phyloP scores from a whole-genome alignment of 805 yeast genomes.

The Blastobotrys muscicola region DNA sequence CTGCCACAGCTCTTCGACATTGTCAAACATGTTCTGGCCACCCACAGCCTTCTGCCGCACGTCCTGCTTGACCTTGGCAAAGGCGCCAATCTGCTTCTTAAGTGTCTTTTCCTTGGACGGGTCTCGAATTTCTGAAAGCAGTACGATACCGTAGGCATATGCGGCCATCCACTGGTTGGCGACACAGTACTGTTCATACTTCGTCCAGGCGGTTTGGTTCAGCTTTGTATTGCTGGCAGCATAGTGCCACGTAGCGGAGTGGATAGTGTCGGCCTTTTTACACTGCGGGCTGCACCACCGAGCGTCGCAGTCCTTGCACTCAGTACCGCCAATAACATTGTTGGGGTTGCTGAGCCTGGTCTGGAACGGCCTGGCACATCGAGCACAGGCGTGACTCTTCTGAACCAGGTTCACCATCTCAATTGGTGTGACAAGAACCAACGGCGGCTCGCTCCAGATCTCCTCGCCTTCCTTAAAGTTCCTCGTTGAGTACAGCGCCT shows the following conservation, averaged over 20 bases:
- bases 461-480: slow-evolving; percentile 38
- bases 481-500: slow-evolving; percentile 47
- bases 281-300: slow-evolving; percentile 65
- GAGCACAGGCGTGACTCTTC: slow-evolving; percentile 58
- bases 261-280: slow-evolving; percentile 44
- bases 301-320: slow-evolving; percentile 55
- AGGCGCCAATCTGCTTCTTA: slow-evolving; percentile 37
- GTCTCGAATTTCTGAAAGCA: slow-evolving; percentile 38
- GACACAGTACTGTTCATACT: slow-evolving; percentile 51
- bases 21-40: slow-evolving; percentile 24
- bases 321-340: slow-evolving; percentile 36
- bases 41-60: slow-evolving; percentile 50
- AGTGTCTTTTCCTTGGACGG: slow-evolving; percentile 27
- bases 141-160: slow-evolving; percentile 51
- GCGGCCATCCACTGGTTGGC: slow-evolving; percentile 62
- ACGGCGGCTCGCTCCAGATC: slow-evolving; percentile 55
- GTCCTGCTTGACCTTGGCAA: slow-evolving; percentile 65
- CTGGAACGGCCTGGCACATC: slow-evolving; percentile 52
- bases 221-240: slow-evolving; percentile 27
- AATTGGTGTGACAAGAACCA: slow-evolving; percentile 56
- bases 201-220: slow-evolving; percentile 36
- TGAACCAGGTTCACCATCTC: slow-evolving; percentile 52
- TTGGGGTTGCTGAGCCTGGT: slow-evolving; percentile 16
- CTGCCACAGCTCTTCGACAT: slow-evolving; percentile 50
- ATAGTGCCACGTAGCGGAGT: slow-evolving; percentile 50